phyloP scores from a whole-genome alignment of 257 asterid species.

The Ilex asprella region DNA sequence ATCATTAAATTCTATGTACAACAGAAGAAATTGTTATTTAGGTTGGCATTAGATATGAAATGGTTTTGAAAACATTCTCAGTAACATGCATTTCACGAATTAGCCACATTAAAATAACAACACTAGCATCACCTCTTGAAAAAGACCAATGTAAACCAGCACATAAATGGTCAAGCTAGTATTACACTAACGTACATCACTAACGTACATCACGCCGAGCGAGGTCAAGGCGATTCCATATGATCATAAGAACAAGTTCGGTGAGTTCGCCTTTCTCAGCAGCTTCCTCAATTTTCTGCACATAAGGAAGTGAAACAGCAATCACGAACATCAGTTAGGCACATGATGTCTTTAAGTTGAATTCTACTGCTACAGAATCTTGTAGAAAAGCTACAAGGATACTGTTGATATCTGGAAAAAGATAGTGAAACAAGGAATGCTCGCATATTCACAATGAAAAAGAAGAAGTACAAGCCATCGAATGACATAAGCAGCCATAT shows the following conservation, averaged over 20 bases:
- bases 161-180: no score
- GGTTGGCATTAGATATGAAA: not conserved
- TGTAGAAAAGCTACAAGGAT: not conserved
- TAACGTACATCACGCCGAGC: conserved; percentile 91
- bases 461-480: no score
- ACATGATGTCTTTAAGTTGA: not conserved
- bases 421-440: not conserved
- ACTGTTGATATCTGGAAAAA: no score
- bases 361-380: not conserved
- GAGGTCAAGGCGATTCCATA: conserved; percentile 93
- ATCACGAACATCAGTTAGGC: not conserved
- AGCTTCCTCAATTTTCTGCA: conserved; percentile 95
- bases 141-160: not conserved
- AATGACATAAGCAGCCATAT: no score
- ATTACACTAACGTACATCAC: conserved; percentile 58
- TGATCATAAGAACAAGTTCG: conserved; percentile 78
- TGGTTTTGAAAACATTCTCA: not conserved
- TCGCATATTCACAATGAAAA: not conserved
- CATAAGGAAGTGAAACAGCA: conserved; percentile 9
- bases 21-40: no score
- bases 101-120: not conserved
- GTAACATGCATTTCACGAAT: not conserved
- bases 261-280: conserved; percentile 88
- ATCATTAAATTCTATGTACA: no score
- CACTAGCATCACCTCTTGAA: not conserved